Percentiles rank a stretch among this genome's conserved stretches.
Conservation (phyloP, 495 filamentous ascomycete genomes). For the Cairneyella variabilis region DNA sequence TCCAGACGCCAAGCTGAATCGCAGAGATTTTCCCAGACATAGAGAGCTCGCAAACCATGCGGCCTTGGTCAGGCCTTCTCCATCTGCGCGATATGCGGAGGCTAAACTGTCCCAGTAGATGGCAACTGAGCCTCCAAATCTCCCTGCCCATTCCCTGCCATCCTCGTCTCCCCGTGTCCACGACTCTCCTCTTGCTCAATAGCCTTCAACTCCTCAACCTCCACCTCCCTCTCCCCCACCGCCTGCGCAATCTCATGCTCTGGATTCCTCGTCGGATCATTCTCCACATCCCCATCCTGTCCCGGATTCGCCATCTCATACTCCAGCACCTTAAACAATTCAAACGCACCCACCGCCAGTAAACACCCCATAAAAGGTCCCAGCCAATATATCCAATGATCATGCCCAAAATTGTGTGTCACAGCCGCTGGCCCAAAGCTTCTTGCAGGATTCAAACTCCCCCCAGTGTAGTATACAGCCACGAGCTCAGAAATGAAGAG, state of each 20-base stretch:
- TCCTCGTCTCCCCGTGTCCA: too few species aligned
- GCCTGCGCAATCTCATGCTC: constrained; percentile 4
- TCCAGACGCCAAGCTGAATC: too few species aligned
- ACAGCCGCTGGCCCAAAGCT: constrained; percentile 69
- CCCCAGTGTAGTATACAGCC: constrained; percentile 66
- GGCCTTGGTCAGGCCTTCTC: too few species aligned
- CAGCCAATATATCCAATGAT: constrained; percentile 71
- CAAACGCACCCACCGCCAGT: constrained; percentile 66
- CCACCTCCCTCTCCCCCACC: constrained; percentile 3
- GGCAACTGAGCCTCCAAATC: too few species aligned
- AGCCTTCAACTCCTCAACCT: constrained; percentile 8
- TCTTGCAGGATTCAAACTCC: constrained; percentile 70
- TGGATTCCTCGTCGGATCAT: constrained; percentile 11
- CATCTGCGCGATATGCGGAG: too few species aligned
- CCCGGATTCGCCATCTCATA: constrained; percentile 76
- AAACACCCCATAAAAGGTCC: constrained; percentile 54
- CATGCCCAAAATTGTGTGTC: constrained; percentile 54
- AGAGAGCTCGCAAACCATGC: too few species aligned
- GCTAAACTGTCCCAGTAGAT: too few species aligned
- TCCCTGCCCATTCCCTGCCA: too few species aligned
- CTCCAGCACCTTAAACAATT: constrained; percentile 59
- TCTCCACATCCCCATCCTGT: constrained; percentile 43
- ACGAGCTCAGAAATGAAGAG: constrained; percentile 48
- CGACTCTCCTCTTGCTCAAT: constrained; percentile 25
- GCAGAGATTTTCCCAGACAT: too few species aligned